These are phyloP conservation scores for Misopates orontium DNA, from an alignment of 257 asterid genomes.

Conservation along the genomic window DNA sequence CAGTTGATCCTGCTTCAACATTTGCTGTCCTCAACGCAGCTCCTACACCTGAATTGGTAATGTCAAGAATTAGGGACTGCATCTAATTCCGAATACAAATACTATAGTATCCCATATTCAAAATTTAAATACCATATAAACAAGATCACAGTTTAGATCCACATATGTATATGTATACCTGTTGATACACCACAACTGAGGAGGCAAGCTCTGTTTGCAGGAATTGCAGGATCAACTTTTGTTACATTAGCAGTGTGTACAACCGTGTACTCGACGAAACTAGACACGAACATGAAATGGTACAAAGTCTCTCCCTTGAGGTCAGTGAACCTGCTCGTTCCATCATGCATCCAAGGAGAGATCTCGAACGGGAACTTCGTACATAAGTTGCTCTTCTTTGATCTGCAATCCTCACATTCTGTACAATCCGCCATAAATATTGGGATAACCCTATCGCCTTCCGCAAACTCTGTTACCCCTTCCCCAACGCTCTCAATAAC, in stretches of 20 bases:
- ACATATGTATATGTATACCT: neutral
- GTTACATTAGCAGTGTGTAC: slow-evolving; percentile 53
- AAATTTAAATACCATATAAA: too few relatives aligned
- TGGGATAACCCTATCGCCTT: slow-evolving; percentile 77
- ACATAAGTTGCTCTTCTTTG: slow-evolving; percentile 83
- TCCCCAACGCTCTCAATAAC: slow-evolving; percentile 87
- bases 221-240: slow-evolving; percentile 55
- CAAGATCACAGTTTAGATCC: neutral
- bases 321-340: slow-evolving; percentile 74
- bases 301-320: slow-evolving; percentile 63
- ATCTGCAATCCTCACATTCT: slow-evolving; percentile 73
- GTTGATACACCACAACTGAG: slow-evolving; percentile 86
- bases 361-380: slow-evolving; percentile 54
- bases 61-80: neutral
- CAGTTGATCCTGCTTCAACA: slow-evolving; percentile 85
- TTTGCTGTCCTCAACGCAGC: slow-evolving; percentile 82
- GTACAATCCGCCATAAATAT: slow-evolving; percentile 70
- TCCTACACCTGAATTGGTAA: slow-evolving; percentile 63
- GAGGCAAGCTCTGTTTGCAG: slow-evolving; percentile 83
- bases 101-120: neutral
- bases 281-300: slow-evolving; percentile 73
- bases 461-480: slow-evolving; percentile 48
- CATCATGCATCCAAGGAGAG: slow-evolving; percentile 64
- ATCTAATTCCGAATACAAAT: neutral
- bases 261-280: slow-evolving; percentile 82